Percentiles rank a stretch among this genome's conserved stretches.
phyloP scores from a whole-genome alignment of 768 basidiomycete species.

The Pisolithus marmoratus region DNA sequence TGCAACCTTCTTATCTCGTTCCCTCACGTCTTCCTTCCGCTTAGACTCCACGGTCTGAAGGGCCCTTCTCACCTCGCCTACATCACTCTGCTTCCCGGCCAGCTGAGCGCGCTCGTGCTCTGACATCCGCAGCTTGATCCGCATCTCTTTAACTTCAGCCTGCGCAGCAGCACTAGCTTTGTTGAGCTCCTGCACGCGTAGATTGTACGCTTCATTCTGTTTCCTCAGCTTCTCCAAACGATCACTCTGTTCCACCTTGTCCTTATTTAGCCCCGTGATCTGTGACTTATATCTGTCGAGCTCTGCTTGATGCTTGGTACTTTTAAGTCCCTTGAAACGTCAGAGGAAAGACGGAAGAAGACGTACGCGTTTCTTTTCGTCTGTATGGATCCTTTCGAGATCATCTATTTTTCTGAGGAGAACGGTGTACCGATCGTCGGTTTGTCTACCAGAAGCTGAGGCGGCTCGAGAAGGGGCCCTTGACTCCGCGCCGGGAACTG shows the following conservation, averaged over 20 bases:
- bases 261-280: constrained; percentile 42
- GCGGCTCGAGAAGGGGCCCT: constrained; percentile 21
- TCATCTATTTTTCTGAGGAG: constrained; percentile 63
- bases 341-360: not conserved
- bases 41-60: constrained; percentile 44
- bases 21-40: constrained; percentile 49
- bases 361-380: constrained; percentile 61
- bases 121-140: constrained; percentile 47
- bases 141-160: constrained; percentile 57
- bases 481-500: constrained; percentile 17
- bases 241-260: constrained; percentile 44
- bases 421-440: constrained; percentile 43
- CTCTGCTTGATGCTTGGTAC: constrained; percentile 51
- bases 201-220: constrained; percentile 51
- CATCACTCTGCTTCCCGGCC: constrained; percentile 46
- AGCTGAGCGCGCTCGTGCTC: constrained; percentile 56
- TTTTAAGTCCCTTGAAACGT: not conserved
- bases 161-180: constrained; percentile 44
- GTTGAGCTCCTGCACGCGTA: constrained; percentile 58
- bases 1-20: constrained; percentile 46
- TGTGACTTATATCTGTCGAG: constrained; percentile 57
- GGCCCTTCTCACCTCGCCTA: constrained; percentile 44
- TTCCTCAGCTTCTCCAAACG: constrained; percentile 59
- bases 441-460: constrained; percentile 12
- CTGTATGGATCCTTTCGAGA: constrained; percentile 54